These are phyloP conservation scores for Otatea glauca DNA, from an alignment of 176 grass and related monocot genomes.

Conservation along the genomic window DNA sequence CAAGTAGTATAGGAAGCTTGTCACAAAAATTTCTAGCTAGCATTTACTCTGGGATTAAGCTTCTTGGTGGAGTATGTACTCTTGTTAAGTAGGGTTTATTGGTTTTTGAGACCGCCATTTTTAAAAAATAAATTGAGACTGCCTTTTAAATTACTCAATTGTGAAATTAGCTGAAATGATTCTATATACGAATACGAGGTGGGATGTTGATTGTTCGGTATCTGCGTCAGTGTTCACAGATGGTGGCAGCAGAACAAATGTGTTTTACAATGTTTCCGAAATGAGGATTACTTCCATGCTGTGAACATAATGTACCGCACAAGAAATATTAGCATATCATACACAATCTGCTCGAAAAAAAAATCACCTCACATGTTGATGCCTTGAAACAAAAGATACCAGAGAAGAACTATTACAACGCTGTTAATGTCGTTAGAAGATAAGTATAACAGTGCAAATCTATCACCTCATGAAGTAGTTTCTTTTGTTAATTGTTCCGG, in stretches of 20 bases:
- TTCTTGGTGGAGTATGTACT: neutral
- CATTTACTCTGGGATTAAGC: neutral
- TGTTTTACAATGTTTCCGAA: too few relatives aligned
- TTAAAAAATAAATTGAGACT: neutral
- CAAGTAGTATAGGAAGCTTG: neutral
- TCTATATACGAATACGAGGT: neutral
- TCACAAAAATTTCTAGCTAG: neutral
- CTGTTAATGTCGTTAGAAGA: neutral
- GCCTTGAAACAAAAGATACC: neutral
- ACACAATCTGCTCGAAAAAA: neutral
- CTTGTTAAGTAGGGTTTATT: neutral
- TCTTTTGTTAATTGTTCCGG: slow-evolving; percentile 36
- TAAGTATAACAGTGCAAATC: neutral
- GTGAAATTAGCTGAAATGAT: neutral
- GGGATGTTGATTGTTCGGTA: neutral
- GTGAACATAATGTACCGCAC: neutral
- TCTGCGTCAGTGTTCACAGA: neutral
- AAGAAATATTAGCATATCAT: neutral
- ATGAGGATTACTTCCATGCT: neutral
- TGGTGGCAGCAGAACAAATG: neutral
- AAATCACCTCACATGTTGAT: neutral
- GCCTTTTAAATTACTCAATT: neutral
- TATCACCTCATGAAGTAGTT: slow-evolving; percentile 19
- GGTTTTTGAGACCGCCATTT: neutral
- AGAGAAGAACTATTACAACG: slow-evolving; percentile 28